Evolutionary conservation across 306 rosid genomes (phyloP).

Genomic region (Carpinus viminea): DNA sequence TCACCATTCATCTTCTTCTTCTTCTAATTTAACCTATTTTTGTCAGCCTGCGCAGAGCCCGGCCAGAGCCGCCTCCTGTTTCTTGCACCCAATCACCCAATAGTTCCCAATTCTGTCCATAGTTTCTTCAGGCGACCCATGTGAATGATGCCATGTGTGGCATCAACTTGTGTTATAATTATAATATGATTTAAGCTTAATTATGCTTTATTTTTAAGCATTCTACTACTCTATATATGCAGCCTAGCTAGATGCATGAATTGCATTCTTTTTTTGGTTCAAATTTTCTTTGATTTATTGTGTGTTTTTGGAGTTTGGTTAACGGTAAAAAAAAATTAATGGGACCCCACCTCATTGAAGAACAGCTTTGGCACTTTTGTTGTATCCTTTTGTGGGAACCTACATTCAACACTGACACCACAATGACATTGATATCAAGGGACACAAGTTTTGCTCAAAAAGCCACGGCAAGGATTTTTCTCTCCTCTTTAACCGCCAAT

Average conservation of each 20-base stretch:
- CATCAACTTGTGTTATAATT: not conserved
- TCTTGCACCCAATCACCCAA: not conserved
- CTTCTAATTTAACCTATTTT: constrained; percentile 7
- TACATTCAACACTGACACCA: not conserved
- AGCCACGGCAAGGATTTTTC: not conserved
- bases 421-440: not conserved
- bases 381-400: not conserved
- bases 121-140: not conserved
- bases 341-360: not conserved
- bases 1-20: not conserved
- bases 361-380: not conserved
- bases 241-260: not conserved
- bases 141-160: not conserved
- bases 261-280: not conserved
- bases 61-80: not conserved
- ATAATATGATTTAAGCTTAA: not conserved
- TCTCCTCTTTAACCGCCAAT: not conserved
- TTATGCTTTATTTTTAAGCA: not conserved
- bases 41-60: not conserved
- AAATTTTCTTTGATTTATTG: not conserved
- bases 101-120: not conserved
- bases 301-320: not conserved
- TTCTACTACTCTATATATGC: not conserved
- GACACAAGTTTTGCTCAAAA: not conserved
- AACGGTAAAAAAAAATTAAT: not conserved